phyloP scores from a whole-genome alignment of 495 filamentous ascomycete species.

The Aeminium ludgeri region DNA sequence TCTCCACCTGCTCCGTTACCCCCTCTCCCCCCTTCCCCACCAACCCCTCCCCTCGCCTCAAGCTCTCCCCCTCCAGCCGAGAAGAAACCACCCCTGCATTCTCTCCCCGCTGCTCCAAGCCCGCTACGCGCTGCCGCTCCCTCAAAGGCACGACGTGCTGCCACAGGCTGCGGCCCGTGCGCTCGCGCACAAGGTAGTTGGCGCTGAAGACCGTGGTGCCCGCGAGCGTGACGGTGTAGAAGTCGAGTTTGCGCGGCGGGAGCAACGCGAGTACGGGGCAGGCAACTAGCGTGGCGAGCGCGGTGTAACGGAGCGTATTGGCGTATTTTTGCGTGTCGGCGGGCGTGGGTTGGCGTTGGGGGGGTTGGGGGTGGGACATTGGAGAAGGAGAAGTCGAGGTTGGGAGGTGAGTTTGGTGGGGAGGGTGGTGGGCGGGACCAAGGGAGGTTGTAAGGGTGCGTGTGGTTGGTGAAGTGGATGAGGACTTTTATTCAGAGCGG shows the following conservation, averaged over 20 bases:
- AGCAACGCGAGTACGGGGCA: constrained; percentile 55
- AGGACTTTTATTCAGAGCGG: too few species aligned
- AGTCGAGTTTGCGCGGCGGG: constrained; percentile 63
- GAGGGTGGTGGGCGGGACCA: too few species aligned
- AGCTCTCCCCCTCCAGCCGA: too few species aligned
- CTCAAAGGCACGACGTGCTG: constrained; percentile 17
- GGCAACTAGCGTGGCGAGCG: constrained; percentile 45
- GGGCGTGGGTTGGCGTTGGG: constrained; percentile 13
- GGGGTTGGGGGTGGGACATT: constrained; percentile 13
- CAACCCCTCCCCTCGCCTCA: constrained; percentile 3
- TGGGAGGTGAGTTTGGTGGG: too few species aligned
- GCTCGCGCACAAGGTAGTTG: constrained; percentile 45
- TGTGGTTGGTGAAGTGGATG: too few species aligned
- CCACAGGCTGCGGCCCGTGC: constrained; percentile 39
- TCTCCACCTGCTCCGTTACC: constrained; percentile 30
- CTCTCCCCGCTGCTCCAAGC: too few species aligned
- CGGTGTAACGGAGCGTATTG: constrained; percentile 40
- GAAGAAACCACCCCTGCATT: too few species aligned
- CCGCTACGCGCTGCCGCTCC: constrained; percentile 2
- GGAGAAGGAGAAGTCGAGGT: too few species aligned
- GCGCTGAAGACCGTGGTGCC: constrained; percentile 12
- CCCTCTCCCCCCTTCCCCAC: constrained; percentile 30
- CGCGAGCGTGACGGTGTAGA: constrained; percentile 49
- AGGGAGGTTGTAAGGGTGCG: too few species aligned
- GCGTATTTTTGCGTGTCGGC: constrained; percentile 24